phyloP scores from a whole-genome alignment of 2,329 filamentous ascomycete genomes.

The Beauveria caledonica region DNA sequence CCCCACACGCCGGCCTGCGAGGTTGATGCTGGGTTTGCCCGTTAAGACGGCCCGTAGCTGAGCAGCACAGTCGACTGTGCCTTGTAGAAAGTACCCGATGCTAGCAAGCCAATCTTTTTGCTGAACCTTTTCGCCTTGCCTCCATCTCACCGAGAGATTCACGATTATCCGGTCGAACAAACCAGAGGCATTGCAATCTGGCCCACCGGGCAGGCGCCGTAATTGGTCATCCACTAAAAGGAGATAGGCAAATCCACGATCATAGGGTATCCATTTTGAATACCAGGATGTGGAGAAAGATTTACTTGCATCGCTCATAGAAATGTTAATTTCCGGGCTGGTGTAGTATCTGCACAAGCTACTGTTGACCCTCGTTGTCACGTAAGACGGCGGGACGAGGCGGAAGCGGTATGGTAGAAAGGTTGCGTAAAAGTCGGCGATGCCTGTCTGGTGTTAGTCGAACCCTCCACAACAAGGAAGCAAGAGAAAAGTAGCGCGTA shows the following conservation, averaged over 20 bases:
- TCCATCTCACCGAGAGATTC: background rate
- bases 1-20: slow-evolving; percentile 7
- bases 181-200: background rate
- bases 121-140: slow-evolving; percentile 4
- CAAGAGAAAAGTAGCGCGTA: background rate
- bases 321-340: slow-evolving; percentile 9
- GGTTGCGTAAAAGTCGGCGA: slow-evolving; percentile 13
- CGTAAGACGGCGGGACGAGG: slow-evolving; percentile 10
- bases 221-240: slow-evolving; percentile 8
- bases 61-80: background rate
- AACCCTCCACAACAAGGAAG: no score
- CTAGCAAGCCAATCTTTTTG: slow-evolving; percentile 4
- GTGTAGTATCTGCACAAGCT: slow-evolving; percentile 13
- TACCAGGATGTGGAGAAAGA: slow-evolving; percentile 14
- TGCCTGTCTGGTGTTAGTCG: background rate
- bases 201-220: background rate
- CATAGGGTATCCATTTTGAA: slow-evolving; percentile 9
- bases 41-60: slow-evolving; percentile 1
- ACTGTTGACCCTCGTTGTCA: slow-evolving; percentile 10
- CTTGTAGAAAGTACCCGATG: background rate
- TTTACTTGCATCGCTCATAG: slow-evolving; percentile 8
- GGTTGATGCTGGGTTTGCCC: background rate
- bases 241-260: slow-evolving; percentile 8
- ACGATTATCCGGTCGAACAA: slow-evolving; percentile 2
- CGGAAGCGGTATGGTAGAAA: slow-evolving; percentile 14